Percentiles rank a stretch among this genome's conserved stretches.
Conservation (phyloP, 257 asterid genomes). For the Scutellaria minor region DNA sequence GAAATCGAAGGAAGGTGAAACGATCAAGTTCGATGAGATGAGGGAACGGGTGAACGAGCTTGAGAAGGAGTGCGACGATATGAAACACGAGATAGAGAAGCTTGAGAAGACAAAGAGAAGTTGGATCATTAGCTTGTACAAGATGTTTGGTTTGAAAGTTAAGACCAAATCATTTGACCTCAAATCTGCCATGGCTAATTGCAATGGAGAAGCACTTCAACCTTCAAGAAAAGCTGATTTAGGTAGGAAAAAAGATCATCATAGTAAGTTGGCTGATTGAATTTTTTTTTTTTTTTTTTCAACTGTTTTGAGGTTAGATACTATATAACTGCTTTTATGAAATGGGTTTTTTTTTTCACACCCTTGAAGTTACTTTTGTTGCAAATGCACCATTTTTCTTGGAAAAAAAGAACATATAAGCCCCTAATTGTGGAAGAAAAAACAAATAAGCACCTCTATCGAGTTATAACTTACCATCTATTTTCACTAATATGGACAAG, state of each 20-base stretch:
- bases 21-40: conserved; percentile 38
- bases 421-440: too few relatives aligned
- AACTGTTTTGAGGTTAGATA: conserved; percentile 1
- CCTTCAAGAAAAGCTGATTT: conserved; percentile 32
- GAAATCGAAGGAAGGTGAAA: conserved; percentile 11
- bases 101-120: conserved; percentile 49
- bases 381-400: too few relatives aligned
- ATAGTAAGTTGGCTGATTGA: conserved; percentile 24
- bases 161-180: conserved; percentile 38
- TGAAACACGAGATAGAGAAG: conserved; percentile 52
- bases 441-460: too few relatives aligned
- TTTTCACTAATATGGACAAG: too few relatives aligned
- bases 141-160: conserved; percentile 38
- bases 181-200: conserved; percentile 18
- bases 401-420: too few relatives aligned
- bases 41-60: conserved; percentile 45
- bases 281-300: not conserved
- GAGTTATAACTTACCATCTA: too few relatives aligned
- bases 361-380: too few relatives aligned
- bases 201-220: conserved; percentile 31
- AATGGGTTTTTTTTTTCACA: too few relatives aligned
- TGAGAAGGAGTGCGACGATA: conserved; percentile 49
- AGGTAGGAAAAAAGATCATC: conserved; percentile 23
- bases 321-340: too few relatives aligned
- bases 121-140: conserved; percentile 44